Evolutionary conservation across 495 filamentous ascomycete species (phyloP).

Genomic region (Friedmanniomyces endolithicus): DNA sequence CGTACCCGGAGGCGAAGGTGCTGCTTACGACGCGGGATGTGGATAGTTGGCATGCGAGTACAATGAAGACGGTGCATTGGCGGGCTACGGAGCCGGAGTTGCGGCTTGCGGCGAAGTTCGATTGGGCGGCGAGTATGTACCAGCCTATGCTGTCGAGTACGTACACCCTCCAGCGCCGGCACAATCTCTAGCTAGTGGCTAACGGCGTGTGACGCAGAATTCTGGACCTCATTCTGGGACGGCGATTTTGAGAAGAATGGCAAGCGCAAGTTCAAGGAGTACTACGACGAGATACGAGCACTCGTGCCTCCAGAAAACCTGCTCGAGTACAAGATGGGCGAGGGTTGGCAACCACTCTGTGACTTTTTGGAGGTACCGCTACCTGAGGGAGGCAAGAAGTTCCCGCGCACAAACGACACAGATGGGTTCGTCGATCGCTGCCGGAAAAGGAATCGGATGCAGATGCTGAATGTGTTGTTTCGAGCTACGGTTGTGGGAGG

Average conservation of each 20-base stretch:
- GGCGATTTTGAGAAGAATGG: conserved; percentile 29
- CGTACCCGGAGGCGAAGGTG: conserved; percentile 59
- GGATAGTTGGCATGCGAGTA: conserved; percentile 45
- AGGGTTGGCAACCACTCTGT: conserved; percentile 58
- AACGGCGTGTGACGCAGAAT: conserved; percentile 13
- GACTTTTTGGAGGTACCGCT: conserved; percentile 50
- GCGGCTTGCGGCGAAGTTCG: conserved; percentile 22
- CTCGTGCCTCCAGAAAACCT: conserved; percentile 38
- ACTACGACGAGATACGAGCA: conserved; percentile 24
- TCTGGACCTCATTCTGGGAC: conserved; percentile 25
- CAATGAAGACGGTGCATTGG: conserved; percentile 29
- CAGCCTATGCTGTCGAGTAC: conserved; percentile 26
- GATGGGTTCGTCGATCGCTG: conserved; percentile 50
- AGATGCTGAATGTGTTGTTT: conserved; percentile 49
- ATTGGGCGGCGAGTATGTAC: conserved; percentile 28
- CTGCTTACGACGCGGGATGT: conserved; percentile 51
- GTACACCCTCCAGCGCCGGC: background rate
- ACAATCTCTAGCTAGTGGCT: background rate
- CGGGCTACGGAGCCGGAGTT: conserved; percentile 28
- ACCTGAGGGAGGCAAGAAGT: conserved; percentile 40
- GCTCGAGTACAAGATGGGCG: conserved; percentile 51
- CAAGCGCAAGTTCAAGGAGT: conserved; percentile 22
- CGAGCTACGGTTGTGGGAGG: conserved; percentile 41
- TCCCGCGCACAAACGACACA: conserved; percentile 39
- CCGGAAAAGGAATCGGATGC: conserved; percentile 44